Base-by-base conservation (phyloP, 2,329 filamentous ascomycete genomes). In the Venturiaceae sp. region DNA sequence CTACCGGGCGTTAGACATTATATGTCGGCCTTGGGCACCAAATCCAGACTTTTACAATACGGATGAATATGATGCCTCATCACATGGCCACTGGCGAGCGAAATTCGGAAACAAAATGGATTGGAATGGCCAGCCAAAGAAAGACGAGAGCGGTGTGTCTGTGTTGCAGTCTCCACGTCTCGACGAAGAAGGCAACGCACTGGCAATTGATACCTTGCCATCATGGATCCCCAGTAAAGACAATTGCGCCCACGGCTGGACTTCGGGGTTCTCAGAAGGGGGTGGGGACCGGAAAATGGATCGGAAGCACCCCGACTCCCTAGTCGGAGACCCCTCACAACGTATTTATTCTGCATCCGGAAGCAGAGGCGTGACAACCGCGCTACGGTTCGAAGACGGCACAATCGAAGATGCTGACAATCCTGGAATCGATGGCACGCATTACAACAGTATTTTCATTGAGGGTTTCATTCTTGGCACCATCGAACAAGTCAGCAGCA, bases 11-110 rank as follows among this genome's bases (percentile, higher is more conserved):
- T 50, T 75, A 21, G 72, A 75, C 59, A 69, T 75, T 8, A 62
- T 75, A 5, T 74, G 72, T 44, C 63, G 72, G 4, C 72, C 72
- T 0, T 75, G 73, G 73, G 70, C 72, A 16, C 21, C 26, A 23
- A 5, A 8, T 11, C 16, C 26, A 14, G 28, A 21, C n/a, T 14
- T 11, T 11, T 9, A 50, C 11, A 28, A 33, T 26, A 26, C 11
- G 14, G 44, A 23, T 21, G 37, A 41, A 19, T 39, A 11, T 39
- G n/a, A 39, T 39, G 36, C n/a, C n/a, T n/a, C n/a, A n/a, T n/a
- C n/a, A n/a, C n/a, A n/a, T n/a, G n/a, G n/a, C n/a, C n/a, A n/a
- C n/a, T n/a, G n/a, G n/a, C n/a, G n/a, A n/a, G n/a, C n/a, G n/a
- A n/a, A n/a, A n/a, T n/a, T n/a, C n/a, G n/a, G n/a, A n/a, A n/a